phyloP scores from a whole-genome alignment of 768 basidiomycete genomes.

The Auriculariales sp. region DNA sequence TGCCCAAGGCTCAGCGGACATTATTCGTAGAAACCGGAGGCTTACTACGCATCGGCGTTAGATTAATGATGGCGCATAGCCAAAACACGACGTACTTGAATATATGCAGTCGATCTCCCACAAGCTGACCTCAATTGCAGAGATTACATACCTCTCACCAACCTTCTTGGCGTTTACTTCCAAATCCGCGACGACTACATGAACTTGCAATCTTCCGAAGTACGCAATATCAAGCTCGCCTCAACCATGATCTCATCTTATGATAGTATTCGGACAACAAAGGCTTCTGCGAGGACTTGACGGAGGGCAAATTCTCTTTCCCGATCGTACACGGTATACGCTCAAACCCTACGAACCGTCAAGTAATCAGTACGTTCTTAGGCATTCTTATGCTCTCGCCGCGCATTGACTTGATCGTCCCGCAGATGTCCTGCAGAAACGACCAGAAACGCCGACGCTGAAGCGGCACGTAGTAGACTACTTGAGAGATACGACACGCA shows the following conservation, averaged over 20 bases:
- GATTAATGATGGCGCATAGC: constrained; percentile 80
- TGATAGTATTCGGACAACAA: constrained; percentile 68
- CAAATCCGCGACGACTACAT: constrained; percentile 97
- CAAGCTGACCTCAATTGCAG: constrained; percentile 21
- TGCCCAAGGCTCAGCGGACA: background rate
- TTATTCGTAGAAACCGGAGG: constrained; percentile 84
- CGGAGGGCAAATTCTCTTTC: constrained; percentile 97
- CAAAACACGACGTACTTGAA: background rate
- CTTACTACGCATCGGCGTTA: constrained; percentile 79
- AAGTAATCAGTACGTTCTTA: constrained; percentile 59
- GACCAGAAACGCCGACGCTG: constrained; percentile 64
- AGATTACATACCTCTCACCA: constrained; percentile 84
- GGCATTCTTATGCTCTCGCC: background rate
- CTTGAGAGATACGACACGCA: constrained; percentile 58
- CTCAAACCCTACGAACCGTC: constrained; percentile 58
- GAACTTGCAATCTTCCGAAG: constrained; percentile 82
- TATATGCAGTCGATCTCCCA: background rate
- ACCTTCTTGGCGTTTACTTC: constrained; percentile 87
- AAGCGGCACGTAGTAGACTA: constrained; percentile 73
- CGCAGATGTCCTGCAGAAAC: constrained; percentile 78
- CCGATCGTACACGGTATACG: constrained; percentile 85
- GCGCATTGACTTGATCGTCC: background rate
- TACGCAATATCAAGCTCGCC: constrained; percentile 17
- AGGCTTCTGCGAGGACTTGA: constrained; percentile 85
- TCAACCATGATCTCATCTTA: background rate